Evolutionary conservation across 257 asterid species (phyloP).

Genomic region (Penstemon davidsonii): DNA sequence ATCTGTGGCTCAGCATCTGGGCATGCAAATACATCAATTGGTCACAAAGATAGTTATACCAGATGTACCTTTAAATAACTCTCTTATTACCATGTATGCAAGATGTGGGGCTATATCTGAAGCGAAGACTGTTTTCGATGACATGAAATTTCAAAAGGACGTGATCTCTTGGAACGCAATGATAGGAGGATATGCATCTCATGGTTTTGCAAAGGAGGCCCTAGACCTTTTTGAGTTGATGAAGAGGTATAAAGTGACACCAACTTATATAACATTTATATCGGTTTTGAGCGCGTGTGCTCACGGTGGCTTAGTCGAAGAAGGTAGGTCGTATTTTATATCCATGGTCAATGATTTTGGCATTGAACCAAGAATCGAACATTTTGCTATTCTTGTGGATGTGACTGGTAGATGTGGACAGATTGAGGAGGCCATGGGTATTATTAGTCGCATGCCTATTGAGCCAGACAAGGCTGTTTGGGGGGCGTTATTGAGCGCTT

Average conservation of each 20-base stretch:
- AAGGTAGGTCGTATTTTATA: constrained; percentile 56
- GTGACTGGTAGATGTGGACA: constrained; percentile 65
- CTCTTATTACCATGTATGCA: constrained; percentile 84
- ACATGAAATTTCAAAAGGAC: constrained; percentile 50
- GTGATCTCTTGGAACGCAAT: constrained; percentile 91
- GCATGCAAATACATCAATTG: constrained; percentile 78
- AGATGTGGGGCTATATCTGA: constrained; percentile 78
- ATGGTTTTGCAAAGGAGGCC: constrained; percentile 67
- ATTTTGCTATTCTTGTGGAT: constrained; percentile 79
- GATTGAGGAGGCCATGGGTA: constrained; percentile 69
- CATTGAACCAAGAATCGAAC: constrained; percentile 71
- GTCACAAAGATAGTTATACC: constrained; percentile 58
- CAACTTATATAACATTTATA: constrained; percentile 71
- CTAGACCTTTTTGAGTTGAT: constrained; percentile 64
- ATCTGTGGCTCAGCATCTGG: constrained; percentile 55
- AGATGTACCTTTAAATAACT: constrained; percentile 68
- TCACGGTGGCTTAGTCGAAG: constrained; percentile 73
- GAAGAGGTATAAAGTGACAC: constrained; percentile 55
- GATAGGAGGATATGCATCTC: constrained; percentile 85
- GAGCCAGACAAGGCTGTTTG: constrained; percentile 77
- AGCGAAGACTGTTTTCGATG: constrained; percentile 62
- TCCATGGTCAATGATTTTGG: constrained; percentile 68
- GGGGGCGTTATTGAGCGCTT: constrained; percentile 88
- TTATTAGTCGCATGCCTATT: constrained; percentile 54
- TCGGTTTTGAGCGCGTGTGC: constrained; percentile 86